A percentile compares a stretch with the other conserved stretches of the same genome.
These are phyloP conservation scores for Hibiscus syriacus DNA, from an alignment of 345 rosid species.

Conservation along the genomic window DNA sequence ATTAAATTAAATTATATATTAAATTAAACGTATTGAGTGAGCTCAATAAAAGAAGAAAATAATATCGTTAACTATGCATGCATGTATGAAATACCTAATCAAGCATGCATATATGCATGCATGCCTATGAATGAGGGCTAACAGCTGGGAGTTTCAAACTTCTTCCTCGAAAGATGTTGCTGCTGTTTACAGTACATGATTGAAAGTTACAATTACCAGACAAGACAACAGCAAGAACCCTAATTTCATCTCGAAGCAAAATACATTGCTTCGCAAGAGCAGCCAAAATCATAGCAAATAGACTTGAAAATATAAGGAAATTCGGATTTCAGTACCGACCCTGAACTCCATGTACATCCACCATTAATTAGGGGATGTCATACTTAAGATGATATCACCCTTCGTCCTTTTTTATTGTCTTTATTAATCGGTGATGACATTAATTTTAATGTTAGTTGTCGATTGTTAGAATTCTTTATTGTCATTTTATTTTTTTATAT, in stretches of 20 bases:
- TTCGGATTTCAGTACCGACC: no score
- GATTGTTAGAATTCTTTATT: no score
- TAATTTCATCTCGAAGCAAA: conserved; percentile 26
- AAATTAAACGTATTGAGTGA: no score
- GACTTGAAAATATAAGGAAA: neutral
- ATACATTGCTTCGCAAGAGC: conserved; percentile 6
- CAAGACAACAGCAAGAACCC: conserved; percentile 7
- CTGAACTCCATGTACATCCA: no score
- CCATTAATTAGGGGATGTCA: conserved; percentile 7
- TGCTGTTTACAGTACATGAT: conserved; percentile 14
- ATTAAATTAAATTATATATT: no score
- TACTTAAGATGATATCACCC: conserved; percentile 25
- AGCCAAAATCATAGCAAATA: neutral
- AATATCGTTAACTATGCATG: no score
- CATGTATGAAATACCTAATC: no score
- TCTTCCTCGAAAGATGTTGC: conserved; percentile 7
- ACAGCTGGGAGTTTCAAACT: neutral
- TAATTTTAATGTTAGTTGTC: no score
- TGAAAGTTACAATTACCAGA: conserved; percentile 9
- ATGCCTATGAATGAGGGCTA: neutral
- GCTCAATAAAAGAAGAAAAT: no score
- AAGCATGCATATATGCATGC: neutral
- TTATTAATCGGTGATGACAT: no score
- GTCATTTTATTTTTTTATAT: no score
- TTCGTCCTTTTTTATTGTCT: no score